Evolutionary conservation across 306 rosid species (phyloP).

Genomic region (Quercus engelmannii): DNA sequence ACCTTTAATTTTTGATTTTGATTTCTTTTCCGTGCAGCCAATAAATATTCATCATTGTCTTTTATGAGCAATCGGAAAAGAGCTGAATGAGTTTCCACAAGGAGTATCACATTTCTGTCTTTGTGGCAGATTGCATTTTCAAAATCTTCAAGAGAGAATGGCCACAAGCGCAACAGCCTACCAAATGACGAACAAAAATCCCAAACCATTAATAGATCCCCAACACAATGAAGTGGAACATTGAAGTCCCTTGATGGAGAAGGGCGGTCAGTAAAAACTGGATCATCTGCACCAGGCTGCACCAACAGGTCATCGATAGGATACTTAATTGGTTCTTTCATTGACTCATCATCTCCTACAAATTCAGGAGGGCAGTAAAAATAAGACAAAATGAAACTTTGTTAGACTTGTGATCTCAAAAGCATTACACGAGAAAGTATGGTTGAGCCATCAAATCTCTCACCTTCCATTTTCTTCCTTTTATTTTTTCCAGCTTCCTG

Average conservation of each 20-base stretch:
- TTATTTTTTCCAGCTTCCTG: constrained; percentile 37
- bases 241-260: constrained; percentile 67
- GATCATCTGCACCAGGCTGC: constrained; percentile 72
- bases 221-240: constrained; percentile 69
- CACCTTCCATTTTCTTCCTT: constrained; percentile 40
- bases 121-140: constrained; percentile 82
- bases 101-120: constrained; percentile 68
- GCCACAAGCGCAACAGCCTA: constrained; percentile 62
- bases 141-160: constrained; percentile 83
- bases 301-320: constrained; percentile 94
- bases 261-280: constrained; percentile 68
- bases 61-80: constrained; percentile 74
- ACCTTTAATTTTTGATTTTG: constrained; percentile 63
- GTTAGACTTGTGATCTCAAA: background rate
- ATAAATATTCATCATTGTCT: constrained; percentile 46
- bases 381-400: background rate
- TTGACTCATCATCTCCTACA: constrained; percentile 44
- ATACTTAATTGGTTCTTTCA: constrained; percentile 62
- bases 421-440: constrained; percentile 4
- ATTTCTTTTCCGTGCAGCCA: constrained; percentile 49
- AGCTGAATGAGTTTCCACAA: constrained; percentile 86
- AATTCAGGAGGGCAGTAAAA: constrained; percentile 10
- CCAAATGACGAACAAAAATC: constrained; percentile 79
- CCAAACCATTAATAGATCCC: constrained; percentile 91
- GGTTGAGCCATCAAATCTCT: constrained; percentile 33